These are phyloP conservation scores for Helotiales sp. DNA, from an alignment of 2,329 filamentous ascomycete genomes.

Conservation along the genomic window DNA sequence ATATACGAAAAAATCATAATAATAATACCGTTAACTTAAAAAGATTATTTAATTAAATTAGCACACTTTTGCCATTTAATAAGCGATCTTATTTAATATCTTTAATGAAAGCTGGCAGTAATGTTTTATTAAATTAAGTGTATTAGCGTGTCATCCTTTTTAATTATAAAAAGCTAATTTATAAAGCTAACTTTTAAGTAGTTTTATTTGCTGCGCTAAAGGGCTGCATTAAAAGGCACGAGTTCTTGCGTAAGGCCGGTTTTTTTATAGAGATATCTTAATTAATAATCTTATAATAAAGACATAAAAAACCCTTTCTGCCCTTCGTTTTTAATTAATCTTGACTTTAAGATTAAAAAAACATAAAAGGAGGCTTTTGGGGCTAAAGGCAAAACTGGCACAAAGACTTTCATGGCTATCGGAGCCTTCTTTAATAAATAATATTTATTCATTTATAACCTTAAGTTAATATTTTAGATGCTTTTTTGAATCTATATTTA, in stretches of 20 bases:
- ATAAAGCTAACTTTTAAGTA: too few relatives aligned
- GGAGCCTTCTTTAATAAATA: slow-evolving; percentile 45
- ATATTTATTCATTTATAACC: slow-evolving; percentile 49
- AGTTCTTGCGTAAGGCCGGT: slow-evolving; percentile 45
- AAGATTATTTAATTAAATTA: slow-evolving; percentile 12
- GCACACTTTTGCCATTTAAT: slow-evolving; percentile 34
- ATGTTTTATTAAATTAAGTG: slow-evolving; percentile 44
- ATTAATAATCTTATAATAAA: slow-evolving; percentile 53
- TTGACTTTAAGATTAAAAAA: slow-evolving; percentile 46
- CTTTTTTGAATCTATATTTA: slow-evolving; percentile 48
- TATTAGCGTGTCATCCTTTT: slow-evolving; percentile 48
- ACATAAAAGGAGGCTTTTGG: slow-evolving; percentile 42
- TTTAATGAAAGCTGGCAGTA: slow-evolving; percentile 36
- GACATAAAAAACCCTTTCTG: slow-evolving; percentile 47
- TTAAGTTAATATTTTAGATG: slow-evolving; percentile 52
- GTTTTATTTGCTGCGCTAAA: slow-evolving; percentile 47
- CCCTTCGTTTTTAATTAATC: slow-evolving; percentile 45
- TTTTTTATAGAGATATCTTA: slow-evolving; percentile 53
- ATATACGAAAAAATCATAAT: slow-evolving; percentile 25
- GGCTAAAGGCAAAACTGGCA: too few relatives aligned
- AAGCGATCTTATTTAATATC: slow-evolving; percentile 44
- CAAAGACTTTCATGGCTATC: slow-evolving; percentile 49
- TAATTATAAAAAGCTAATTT: slow-evolving; percentile 49
- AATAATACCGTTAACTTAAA: slow-evolving; percentile 30
- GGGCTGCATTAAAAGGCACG: slow-evolving; percentile 46